A percentile compares a stretch with the other conserved stretches of the same genome.
phyloP scores from a whole-genome alignment of 2,329 filamentous ascomycete genomes.

The Graphiopsis chlorocephala region DNA sequence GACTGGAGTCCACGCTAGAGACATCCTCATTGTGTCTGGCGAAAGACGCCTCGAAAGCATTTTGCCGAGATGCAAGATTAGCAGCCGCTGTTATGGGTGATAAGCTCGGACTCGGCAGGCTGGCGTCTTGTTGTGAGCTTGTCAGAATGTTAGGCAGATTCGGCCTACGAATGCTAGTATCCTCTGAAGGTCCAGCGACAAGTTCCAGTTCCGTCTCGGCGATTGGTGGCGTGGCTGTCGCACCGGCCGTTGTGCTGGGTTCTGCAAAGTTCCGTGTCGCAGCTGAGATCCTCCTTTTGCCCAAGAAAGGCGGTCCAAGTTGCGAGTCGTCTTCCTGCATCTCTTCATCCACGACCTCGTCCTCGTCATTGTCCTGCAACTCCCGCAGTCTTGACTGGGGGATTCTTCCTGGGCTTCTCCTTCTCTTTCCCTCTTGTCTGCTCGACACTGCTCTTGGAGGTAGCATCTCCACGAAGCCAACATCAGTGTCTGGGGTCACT shows the following conservation, averaged over 20 bases:
- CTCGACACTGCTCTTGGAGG: conserved; percentile 21
- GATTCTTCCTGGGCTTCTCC: conserved; percentile 20
- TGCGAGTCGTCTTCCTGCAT: conserved; percentile 30
- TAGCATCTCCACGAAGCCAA: conserved; percentile 17
- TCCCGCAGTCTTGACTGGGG: conserved; percentile 29
- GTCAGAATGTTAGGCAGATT: conserved; percentile 59
- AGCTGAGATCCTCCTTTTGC: conserved; percentile 19
- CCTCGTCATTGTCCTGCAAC: conserved; percentile 26
- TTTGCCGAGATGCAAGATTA: conserved; percentile 41
- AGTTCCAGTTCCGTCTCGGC: conserved; percentile 69
- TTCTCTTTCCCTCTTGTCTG: conserved; percentile 21
- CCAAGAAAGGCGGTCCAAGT: conserved; percentile 26
- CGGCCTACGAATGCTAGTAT: conserved; percentile 24
- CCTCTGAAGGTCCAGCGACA: conserved; percentile 30
- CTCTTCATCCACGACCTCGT: conserved; percentile 30
- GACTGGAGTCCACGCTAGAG: conserved; percentile 32
- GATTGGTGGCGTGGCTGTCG: conserved; percentile 69
- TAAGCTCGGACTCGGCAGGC: conserved; percentile 87
- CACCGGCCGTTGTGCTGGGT: conserved; percentile 17
- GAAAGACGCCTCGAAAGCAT: conserved; percentile 35
- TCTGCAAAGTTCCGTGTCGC: conserved; percentile 15
- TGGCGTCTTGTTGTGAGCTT: conserved; percentile 78
- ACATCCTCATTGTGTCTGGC: conserved; percentile 33
- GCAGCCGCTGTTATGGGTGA: conserved; percentile 86
- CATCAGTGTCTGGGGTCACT: conserved; percentile 35